Evolutionary conservation across 2,329 filamentous ascomycete genomes (phyloP).

Genomic region (Fusarium coicis): DNA sequence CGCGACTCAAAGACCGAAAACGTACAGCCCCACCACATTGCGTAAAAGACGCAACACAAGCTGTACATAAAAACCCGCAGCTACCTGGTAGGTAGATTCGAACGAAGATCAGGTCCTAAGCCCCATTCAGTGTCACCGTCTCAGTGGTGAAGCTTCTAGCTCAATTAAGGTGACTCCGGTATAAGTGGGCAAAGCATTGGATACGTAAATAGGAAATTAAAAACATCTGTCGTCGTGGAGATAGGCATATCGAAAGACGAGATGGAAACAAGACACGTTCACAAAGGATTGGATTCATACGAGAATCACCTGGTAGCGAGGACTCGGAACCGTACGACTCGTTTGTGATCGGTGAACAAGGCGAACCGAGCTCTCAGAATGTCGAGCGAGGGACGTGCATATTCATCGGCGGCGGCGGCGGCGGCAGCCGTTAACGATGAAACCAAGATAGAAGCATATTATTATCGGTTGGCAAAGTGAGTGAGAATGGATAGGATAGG

Average conservation of each 20-base stretch:
- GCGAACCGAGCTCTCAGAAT: constrained; percentile 27
- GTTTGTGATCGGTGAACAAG: constrained; percentile 15
- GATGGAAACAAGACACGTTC: background rate
- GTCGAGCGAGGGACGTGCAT: constrained; percentile 22
- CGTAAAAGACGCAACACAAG: constrained; percentile 47
- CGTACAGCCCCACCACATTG: constrained; percentile 38
- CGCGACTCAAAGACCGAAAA: constrained; percentile 22
- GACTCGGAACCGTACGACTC: constrained; percentile 26
- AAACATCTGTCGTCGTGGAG: background rate
- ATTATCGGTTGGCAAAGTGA: constrained; percentile 4
- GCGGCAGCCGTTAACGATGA: constrained; percentile 22
- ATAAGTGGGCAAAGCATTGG: constrained; percentile 26
- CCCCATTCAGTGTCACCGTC: constrained; percentile 27
- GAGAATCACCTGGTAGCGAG: background rate
- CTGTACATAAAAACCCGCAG: constrained; percentile 34
- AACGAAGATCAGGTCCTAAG: constrained; percentile 38
- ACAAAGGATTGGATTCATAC: background rate
- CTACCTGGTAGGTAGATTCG: constrained; percentile 15
- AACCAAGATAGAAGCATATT: background rate
- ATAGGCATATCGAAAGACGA: constrained; percentile 24
- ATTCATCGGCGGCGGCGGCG: constrained; percentile 3
- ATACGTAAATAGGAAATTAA: constrained; percentile 32
- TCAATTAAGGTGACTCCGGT: constrained; percentile 32
- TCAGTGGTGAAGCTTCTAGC: constrained; percentile 35
- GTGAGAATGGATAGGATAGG: background rate